Base-by-base conservation (phyloP, 305 asterid species). In the Ajuga reptans region DNA sequence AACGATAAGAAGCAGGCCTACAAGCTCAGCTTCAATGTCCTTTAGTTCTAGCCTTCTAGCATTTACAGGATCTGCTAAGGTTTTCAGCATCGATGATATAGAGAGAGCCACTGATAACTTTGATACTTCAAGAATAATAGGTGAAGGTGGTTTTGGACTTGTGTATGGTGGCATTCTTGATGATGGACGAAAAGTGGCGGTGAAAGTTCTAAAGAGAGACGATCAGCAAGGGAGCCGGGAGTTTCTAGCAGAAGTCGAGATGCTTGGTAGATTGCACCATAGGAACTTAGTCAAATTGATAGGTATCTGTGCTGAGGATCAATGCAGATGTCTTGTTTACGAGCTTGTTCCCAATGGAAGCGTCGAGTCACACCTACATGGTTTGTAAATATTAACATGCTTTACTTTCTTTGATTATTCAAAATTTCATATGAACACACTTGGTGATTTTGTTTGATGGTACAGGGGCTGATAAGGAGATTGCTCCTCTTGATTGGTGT, bases 131-230 rank as follows among this genome's bases (percentile, higher is more conserved):
- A 84, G 86, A 77, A 83, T 82, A 42, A 61, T 93, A 0, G 97
- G 99, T 18, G 99, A 93, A 84, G 99, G 99, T 37, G 99, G 99
- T 42, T 93, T 91, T 68, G 99, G 97, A 9, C 90, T 89, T 50
- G 99, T 93, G 1, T 91, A 89, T 59, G 78, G 95, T 18, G 99
- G 97, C 62, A 60, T 66, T 68, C 91, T 91, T 45, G 99, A 87
- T 11, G 95, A 88, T 73, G 96, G 95, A 27, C 72, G 84, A 59
- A 64, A 84, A 60, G 95, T 87, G 68, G 99, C 97, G 0, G 90
- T 91, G 33, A 93, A 93, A 81, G 87, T 91, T 67, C 81, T 89
- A 64, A 93, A 93, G 81, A 75, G 97, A 81, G 90, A 81, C 5
- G 96, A 93, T 76, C 92, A 76, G 37, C 97, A 87, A 54, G 96